Conservation (phyloP, 2,329 filamentous ascomycete species). For the Phaeosphaeria sp. region DNA sequence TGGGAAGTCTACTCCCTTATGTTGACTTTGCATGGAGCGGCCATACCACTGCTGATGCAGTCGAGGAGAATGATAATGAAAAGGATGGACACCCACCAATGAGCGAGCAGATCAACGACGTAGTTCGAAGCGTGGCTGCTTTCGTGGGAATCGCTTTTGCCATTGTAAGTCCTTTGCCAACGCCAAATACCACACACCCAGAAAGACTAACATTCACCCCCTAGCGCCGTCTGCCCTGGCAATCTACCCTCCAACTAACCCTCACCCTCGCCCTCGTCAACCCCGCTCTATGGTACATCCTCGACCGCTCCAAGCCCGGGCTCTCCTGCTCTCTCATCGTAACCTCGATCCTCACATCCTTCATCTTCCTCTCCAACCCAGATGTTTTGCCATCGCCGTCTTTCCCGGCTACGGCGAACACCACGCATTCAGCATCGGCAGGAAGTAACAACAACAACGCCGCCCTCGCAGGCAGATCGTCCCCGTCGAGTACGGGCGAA, state of each 20-base stretch:
- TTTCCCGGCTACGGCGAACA: constrained; percentile 28
- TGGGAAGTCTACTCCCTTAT: constrained; percentile 84
- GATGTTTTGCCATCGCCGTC: constrained; percentile 70
- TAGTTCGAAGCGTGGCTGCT: constrained; percentile 71
- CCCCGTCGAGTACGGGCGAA: constrained; percentile 5
- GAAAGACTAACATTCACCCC: constrained; percentile 7
- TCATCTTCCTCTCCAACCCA: constrained; percentile 77
- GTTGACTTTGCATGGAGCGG: constrained; percentile 77
- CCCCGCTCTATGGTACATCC: constrained; percentile 92
- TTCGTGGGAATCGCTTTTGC: constrained; percentile 78
- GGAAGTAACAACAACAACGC: constrained; percentile 4
- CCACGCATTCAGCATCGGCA: constrained; percentile 25
- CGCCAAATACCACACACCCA: not conserved
- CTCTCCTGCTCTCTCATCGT: constrained; percentile 79
- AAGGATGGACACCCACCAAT: constrained; percentile 46
- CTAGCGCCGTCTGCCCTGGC: constrained; percentile 90
- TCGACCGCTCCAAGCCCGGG: constrained; percentile 87
- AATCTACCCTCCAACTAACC: constrained; percentile 92
- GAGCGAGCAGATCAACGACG: constrained; percentile 75
- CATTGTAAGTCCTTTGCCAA: constrained; percentile 74
- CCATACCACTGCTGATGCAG: constrained; percentile 47
- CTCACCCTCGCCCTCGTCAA: constrained; percentile 89
- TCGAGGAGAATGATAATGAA: constrained; percentile 35
- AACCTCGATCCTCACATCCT: constrained; percentile 73
- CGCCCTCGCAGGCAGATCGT: not conserved